Evolutionary conservation across 352 stramenopile genomes (phyloP).

Genomic region (Pythium pectinolyticum): DNA sequence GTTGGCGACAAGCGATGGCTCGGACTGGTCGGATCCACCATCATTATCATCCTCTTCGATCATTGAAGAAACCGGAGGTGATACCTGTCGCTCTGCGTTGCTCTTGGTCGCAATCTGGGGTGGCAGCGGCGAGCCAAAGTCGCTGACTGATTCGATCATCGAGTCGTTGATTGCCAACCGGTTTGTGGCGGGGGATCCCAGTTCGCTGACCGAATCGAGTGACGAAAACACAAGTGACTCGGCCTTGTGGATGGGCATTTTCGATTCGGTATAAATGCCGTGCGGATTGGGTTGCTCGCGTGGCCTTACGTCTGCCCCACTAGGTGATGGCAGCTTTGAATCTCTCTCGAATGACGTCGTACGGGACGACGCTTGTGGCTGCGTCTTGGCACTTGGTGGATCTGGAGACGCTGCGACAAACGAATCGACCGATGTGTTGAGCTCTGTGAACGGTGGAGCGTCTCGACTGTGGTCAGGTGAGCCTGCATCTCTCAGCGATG

Average conservation of each 20-base stretch:
- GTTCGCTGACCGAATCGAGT: constrained; percentile 19
- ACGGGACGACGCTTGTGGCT: background rate
- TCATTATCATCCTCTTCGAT: background rate
- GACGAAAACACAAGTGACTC: constrained; percentile 24
- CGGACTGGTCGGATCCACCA: too few relatives aligned
- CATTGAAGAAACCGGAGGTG: constrained; percentile 3
- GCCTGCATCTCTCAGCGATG: background rate
- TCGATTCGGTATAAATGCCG: too few relatives aligned
- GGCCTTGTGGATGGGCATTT: background rate
- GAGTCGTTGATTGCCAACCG: background rate
- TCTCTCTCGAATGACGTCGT: constrained; percentile 12
- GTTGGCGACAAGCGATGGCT: constrained; percentile 32
- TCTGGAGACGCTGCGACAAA: background rate
- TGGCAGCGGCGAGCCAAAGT: constrained; percentile 13
- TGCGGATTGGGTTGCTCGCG: too few relatives aligned
- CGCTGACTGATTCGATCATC: constrained; percentile 22
- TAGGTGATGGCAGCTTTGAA: too few relatives aligned
- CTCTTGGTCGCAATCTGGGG: background rate
- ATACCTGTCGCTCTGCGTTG: background rate
- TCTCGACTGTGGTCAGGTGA: background rate
- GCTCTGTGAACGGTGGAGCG: background rate
- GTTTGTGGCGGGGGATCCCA: constrained; percentile 8
- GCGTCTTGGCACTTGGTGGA: background rate
- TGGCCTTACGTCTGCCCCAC: too few relatives aligned
- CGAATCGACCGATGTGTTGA: background rate